Conservation (phyloP, 345 rosid species). For the Fremontodendron californicum region DNA sequence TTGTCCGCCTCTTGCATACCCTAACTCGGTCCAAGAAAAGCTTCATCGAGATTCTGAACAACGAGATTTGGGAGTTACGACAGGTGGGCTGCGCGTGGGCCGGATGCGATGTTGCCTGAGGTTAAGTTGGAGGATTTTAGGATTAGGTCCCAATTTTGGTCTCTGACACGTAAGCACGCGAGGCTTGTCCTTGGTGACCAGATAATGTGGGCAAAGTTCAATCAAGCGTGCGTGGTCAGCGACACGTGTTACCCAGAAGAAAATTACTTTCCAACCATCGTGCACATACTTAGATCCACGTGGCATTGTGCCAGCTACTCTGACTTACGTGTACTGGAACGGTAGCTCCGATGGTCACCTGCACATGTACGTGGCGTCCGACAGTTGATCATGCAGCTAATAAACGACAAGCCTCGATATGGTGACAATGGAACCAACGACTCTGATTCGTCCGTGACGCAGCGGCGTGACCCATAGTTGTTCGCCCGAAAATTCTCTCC, state of each 20-base stretch:
- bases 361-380: constrained; percentile 35
- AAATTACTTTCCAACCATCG: constrained; percentile 67
- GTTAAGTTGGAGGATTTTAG: constrained; percentile 63
- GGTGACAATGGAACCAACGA: constrained; percentile 49
- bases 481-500: constrained; percentile 68
- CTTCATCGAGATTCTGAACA: constrained; percentile 59
- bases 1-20: constrained; percentile 66
- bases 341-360: constrained; percentile 58
- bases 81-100: constrained; percentile 80
- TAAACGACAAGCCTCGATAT: constrained; percentile 43
- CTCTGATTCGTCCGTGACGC: constrained; percentile 29
- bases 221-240: constrained; percentile 40
- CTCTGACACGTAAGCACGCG: constrained; percentile 61
- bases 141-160: constrained; percentile 88
- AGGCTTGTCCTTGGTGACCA: constrained; percentile 51
- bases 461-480: constrained; percentile 44
- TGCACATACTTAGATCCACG: constrained; percentile 54
- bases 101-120: constrained; percentile 60
- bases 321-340: constrained; percentile 79
- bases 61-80: constrained; percentile 51
- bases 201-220: constrained; percentile 55
- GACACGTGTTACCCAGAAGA: constrained; percentile 73
- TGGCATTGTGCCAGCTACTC: constrained; percentile 56
- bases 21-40: constrained; percentile 41
- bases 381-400: constrained; percentile 43